A percentile compares a stretch with the other conserved stretches of the same genome.
Conservation (phyloP, 202 grass and related monocot genomes). For the Brachypodium distachyon region DNA sequence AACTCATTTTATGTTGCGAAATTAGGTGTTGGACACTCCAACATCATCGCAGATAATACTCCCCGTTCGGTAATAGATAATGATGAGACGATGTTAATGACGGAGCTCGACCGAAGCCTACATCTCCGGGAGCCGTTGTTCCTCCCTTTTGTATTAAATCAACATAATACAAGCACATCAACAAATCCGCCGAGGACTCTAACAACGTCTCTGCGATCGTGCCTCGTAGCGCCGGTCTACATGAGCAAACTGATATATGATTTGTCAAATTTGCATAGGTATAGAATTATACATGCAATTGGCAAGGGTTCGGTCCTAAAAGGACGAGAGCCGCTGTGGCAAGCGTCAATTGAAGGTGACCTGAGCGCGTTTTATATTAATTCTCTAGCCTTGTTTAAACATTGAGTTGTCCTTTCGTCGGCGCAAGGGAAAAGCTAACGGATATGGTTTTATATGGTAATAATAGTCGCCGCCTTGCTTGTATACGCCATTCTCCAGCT, state of each 20-base stretch:
- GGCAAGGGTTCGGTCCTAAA: background rate
- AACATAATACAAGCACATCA: too few species aligned
- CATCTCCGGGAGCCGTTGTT: too few species aligned
- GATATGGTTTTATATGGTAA: slow-evolving; percentile 38
- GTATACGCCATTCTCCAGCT: background rate
- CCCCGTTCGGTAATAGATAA: too few species aligned
- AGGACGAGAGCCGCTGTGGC: background rate
- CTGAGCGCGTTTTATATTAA: background rate
- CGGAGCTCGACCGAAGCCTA: too few species aligned
- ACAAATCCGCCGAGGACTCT: too few species aligned
- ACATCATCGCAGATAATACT: too few species aligned
- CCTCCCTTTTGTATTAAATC: too few species aligned
- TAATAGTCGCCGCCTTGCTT: slow-evolving; percentile 4
- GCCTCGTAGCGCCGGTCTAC: background rate
- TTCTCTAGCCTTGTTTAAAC: background rate
- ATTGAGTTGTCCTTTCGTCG: background rate
- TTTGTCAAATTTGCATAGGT: background rate
- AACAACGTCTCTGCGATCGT: too few species aligned
- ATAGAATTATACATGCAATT: background rate
- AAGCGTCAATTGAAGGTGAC: slow-evolving; percentile 2
- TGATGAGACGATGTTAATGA: too few species aligned
- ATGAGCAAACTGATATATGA: background rate
- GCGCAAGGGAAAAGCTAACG: background rate
- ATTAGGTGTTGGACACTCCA: too few species aligned
- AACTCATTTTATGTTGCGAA: too few species aligned